Conservation (phyloP, 2,329 filamentous ascomycete species). For the Apiospora saccharicola region DNA sequence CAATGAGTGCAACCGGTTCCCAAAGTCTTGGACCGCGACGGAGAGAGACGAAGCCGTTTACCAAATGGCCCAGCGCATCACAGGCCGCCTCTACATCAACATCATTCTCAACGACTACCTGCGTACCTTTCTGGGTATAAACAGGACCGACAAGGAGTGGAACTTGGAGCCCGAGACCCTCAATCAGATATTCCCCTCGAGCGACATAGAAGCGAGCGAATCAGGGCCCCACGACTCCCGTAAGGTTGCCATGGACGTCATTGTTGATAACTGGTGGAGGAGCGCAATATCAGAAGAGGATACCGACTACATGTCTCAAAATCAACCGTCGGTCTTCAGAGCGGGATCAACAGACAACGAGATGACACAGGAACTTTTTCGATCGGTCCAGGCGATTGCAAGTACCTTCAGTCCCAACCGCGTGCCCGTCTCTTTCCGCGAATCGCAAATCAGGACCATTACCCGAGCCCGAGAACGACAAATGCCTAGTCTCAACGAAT, state of each 20-base stretch:
- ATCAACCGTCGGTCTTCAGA: too few relatives aligned
- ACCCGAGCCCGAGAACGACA: slow-evolving; percentile 59
- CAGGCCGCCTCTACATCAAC: slow-evolving; percentile 62
- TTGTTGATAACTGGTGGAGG: background rate
- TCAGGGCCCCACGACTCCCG: background rate
- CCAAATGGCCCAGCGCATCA: slow-evolving; percentile 62
- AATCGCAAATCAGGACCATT: slow-evolving; percentile 68
- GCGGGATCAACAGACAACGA: background rate
- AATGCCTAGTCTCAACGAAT: slow-evolving; percentile 64
- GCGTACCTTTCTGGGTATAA: slow-evolving; percentile 66
- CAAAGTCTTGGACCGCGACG: fast-evolving
- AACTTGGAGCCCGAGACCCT: slow-evolving; percentile 59
- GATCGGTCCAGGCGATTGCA: slow-evolving; percentile 66
- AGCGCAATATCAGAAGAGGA: background rate
- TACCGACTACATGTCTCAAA: background rate
- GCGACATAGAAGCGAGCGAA: background rate
- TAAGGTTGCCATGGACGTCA: background rate
- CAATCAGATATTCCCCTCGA: fast-evolving
- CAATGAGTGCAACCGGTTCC: background rate
- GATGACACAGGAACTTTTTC: slow-evolving; percentile 56
- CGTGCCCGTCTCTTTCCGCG: slow-evolving; percentile 45
- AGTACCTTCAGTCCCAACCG: slow-evolving; percentile 29
- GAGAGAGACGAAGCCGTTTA: slow-evolving; percentile 59
- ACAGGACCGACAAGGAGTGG: slow-evolving; percentile 65
- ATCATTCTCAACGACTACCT: slow-evolving; percentile 67